These are phyloP conservation scores for Colletotrichum musicola DNA, from an alignment of 2,329 filamentous ascomycete genomes.

Conservation along the genomic window DNA sequence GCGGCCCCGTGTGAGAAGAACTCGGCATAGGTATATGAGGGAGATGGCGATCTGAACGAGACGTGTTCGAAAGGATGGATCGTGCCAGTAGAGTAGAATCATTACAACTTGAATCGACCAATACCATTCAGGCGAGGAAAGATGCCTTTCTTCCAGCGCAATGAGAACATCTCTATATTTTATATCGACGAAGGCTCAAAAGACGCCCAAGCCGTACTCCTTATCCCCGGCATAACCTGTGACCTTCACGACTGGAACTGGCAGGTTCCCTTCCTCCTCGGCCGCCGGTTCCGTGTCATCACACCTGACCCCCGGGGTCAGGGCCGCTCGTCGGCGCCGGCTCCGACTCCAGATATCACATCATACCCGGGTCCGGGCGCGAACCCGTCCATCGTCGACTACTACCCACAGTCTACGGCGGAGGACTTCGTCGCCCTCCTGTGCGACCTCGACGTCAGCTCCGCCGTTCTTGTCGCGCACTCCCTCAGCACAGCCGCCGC, in stretches of 20 bases:
- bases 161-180: slow-evolving; percentile 24
- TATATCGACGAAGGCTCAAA: slow-evolving; percentile 23
- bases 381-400: slow-evolving; percentile 15
- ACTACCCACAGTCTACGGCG: slow-evolving; percentile 30
- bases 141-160: slow-evolving; percentile 24
- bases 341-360: slow-evolving; percentile 9
- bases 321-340: slow-evolving; percentile 18
- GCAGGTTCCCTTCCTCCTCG: slow-evolving; percentile 22
- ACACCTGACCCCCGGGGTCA: slow-evolving; percentile 22
- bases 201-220: not conserved
- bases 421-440: slow-evolving; percentile 25
- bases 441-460: slow-evolving; percentile 8
- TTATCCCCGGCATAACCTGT: slow-evolving; percentile 19
- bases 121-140: not conserved
- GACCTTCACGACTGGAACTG: slow-evolving; percentile 28
- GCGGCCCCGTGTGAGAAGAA: too few relatives aligned
- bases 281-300: slow-evolving; percentile 19
- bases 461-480: slow-evolving; percentile 12
- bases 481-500: slow-evolving; percentile 22
- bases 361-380: slow-evolving; percentile 16
- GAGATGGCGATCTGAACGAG: not conserved
- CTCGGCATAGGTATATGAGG: not conserved
- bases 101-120: not conserved
- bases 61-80: not conserved
- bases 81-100: not conserved